A percentile compares a stretch with the other conserved stretches of the same genome.
Conservation (phyloP, 352 stramenopile species). For the Pythium sukuiense region DNA sequence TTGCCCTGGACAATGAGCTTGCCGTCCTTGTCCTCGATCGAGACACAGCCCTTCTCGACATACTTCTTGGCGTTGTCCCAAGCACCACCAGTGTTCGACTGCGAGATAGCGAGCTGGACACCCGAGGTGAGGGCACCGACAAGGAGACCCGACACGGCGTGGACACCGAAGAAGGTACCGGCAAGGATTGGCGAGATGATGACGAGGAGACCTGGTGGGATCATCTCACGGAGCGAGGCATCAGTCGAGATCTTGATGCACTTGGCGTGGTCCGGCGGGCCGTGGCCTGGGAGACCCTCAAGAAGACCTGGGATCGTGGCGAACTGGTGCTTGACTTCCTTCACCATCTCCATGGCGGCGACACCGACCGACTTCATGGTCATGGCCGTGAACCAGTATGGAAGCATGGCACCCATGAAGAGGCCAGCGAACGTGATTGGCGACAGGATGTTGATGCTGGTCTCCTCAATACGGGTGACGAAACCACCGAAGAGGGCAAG, state of each 20-base stretch:
- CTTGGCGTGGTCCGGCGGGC: conserved; percentile 80
- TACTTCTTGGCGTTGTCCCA: conserved; percentile 99
- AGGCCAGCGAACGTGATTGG: conserved; percentile 98
- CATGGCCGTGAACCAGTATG: conserved; percentile 99
- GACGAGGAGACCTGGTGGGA: conserved; percentile 96
- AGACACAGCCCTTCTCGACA: conserved; percentile 96
- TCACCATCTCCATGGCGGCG: conserved; percentile 99
- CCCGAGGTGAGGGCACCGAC: conserved; percentile 95
- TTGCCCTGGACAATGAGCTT: conserved; percentile 92
- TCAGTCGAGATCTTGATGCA: conserved; percentile 99
- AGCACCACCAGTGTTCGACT: conserved; percentile 99
- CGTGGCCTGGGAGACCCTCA: conserved; percentile 90
- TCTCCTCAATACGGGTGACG: conserved; percentile 96
- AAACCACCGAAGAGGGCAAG: conserved; percentile 98
- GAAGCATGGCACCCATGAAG: conserved; percentile 99
- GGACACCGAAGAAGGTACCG: conserved; percentile 98
- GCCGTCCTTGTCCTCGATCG: conserved; percentile 90
- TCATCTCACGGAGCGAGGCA: conserved; percentile 98
- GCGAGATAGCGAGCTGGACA: conserved; percentile 98
- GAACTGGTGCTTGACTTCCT: conserved; percentile 99
- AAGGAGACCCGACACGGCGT: conserved; percentile 97
- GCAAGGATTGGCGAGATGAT: conserved; percentile 98
- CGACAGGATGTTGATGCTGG: conserved; percentile 96
- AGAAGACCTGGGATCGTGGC: conserved; percentile 98
- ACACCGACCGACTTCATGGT: conserved; percentile 99